Evolutionary conservation across 306 rosid species (phyloP).

Genomic region (Cajanus cajan): DNA sequence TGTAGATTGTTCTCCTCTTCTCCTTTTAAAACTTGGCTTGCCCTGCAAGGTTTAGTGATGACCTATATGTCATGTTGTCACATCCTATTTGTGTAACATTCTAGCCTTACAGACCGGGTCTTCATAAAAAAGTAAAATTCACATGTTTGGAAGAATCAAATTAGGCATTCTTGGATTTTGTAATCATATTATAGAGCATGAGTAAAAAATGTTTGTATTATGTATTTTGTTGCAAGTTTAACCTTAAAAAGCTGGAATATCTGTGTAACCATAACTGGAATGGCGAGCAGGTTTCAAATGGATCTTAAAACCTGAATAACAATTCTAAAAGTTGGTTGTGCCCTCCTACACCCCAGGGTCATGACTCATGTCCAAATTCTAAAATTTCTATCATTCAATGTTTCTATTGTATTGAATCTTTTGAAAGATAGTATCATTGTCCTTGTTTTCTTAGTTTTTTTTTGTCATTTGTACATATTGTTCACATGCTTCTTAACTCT

Average conservation of each 20-base stretch:
- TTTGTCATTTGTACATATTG: not conserved
- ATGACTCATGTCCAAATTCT: not conserved
- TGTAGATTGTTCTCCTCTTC: not conserved
- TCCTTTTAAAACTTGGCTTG: not conserved
- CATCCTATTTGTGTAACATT: not conserved
- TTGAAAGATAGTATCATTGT: slow-evolving; percentile 13
- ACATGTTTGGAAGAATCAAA: not conserved
- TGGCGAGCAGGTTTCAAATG: not conserved
- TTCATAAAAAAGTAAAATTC: not conserved
- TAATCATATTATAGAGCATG: not conserved
- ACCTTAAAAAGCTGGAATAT: not conserved
- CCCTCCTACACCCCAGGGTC: not conserved
- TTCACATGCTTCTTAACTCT: slow-evolving; percentile 14
- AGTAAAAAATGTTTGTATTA: not conserved
- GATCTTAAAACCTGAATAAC: not conserved
- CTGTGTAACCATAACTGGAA: not conserved
- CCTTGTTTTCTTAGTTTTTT: not conserved
- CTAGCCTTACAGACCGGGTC: not conserved
- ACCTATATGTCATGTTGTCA: not conserved
- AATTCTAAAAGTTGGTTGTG: not conserved
- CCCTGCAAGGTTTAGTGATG: slow-evolving; percentile 11
- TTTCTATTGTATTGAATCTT: not conserved
- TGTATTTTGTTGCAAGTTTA: not conserved
- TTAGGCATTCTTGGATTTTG: not conserved
- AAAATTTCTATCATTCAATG: not conserved